phyloP scores from a whole-genome alignment of 2,329 filamentous ascomycete species.

The Corynespora cassiicola region DNA sequence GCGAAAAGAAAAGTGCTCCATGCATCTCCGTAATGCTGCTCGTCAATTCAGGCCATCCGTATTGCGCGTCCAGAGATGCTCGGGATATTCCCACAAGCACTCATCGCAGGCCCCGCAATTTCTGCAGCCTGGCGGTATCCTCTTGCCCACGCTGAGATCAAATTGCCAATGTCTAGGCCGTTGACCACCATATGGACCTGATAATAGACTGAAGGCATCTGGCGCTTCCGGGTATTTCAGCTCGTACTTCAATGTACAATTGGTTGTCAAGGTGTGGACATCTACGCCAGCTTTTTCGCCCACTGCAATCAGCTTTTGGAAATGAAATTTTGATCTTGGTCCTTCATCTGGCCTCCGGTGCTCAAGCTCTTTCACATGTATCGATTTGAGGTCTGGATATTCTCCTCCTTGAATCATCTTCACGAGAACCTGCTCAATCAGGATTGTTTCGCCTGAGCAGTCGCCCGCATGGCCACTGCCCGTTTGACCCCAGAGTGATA shows the following conservation, averaged over 20 bases:
- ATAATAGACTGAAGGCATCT: slow-evolving; percentile 8
- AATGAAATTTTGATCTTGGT: slow-evolving; percentile 3
- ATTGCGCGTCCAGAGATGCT: slow-evolving; percentile 16
- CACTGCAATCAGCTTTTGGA: slow-evolving; percentile 10
- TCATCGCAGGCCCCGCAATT: slow-evolving; percentile 15
- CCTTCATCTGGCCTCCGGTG: neutral
- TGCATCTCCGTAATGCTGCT: too few species aligned
- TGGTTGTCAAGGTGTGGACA: slow-evolving; percentile 16
- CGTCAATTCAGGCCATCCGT: too few species aligned
- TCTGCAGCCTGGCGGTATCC: slow-evolving; percentile 10
- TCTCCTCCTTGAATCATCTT: neutral
- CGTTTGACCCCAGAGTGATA: slow-evolving; percentile 8
- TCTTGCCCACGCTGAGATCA: slow-evolving; percentile 10
- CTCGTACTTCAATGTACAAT: neutral
- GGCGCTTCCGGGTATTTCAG: slow-evolving; percentile 13
- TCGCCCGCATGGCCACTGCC: neutral
- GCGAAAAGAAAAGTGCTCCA: too few species aligned
- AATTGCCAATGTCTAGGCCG: slow-evolving; percentile 16
- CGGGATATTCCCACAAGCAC: slow-evolving; percentile 7
- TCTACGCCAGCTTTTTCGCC: slow-evolving; percentile 10
- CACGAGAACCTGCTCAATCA: slow-evolving; percentile 2
- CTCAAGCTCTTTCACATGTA: slow-evolving; percentile 12
- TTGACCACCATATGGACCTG: slow-evolving; percentile 11
- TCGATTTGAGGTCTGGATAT: slow-evolving; percentile 1
- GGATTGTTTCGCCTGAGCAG: slow-evolving; percentile 6